Evolutionary conservation across 1,139 yeast species (phyloP).

Genomic region (Schwanniomyces etchellsii): DNA sequence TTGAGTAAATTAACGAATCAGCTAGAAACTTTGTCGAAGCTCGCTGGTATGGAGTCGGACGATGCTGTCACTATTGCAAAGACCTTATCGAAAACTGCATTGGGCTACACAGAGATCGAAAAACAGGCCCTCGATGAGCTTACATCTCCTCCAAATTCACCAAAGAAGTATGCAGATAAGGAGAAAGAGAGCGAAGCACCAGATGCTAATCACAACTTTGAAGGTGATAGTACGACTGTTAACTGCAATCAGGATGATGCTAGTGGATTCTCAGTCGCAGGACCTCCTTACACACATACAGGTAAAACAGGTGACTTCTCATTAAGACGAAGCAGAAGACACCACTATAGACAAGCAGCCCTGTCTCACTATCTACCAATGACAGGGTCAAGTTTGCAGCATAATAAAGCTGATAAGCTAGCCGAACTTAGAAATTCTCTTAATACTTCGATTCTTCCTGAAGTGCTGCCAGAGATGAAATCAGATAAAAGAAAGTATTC

Average conservation of each 20-base stretch:
- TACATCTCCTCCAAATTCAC: constrained; percentile 20
- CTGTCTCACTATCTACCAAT: constrained; percentile 6
- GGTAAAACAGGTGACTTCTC: constrained; percentile 20
- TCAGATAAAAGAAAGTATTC: background rate
- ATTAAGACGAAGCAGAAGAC: constrained; percentile 36
- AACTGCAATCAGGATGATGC: no score
- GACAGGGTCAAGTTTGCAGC: constrained; percentile 25
- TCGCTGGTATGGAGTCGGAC: constrained; percentile 68
- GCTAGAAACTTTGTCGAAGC: constrained; percentile 56
- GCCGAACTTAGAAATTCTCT: constrained; percentile 28
- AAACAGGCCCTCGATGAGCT: constrained; percentile 40
- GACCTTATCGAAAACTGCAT: constrained; percentile 55
- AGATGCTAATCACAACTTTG: no score
- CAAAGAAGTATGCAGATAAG: background rate
- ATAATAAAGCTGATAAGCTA: constrained; percentile 24
- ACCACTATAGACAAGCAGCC: constrained; percentile 32
- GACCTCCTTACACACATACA: constrained; percentile 1
- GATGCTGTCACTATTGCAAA: constrained; percentile 75
- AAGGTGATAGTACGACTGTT: no score
- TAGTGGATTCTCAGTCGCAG: no score
- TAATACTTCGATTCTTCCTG: constrained; percentile 4
- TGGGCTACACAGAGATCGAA: constrained; percentile 53
- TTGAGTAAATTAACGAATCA: constrained; percentile 63
- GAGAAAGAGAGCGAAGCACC: no score
- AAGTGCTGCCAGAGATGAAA: background rate